A percentile compares a stretch with the other conserved stretches of the same genome.
Evolutionary conservation across 1,139 yeast species (phyloP).

Genomic region (Taphrina deformans): DNA sequence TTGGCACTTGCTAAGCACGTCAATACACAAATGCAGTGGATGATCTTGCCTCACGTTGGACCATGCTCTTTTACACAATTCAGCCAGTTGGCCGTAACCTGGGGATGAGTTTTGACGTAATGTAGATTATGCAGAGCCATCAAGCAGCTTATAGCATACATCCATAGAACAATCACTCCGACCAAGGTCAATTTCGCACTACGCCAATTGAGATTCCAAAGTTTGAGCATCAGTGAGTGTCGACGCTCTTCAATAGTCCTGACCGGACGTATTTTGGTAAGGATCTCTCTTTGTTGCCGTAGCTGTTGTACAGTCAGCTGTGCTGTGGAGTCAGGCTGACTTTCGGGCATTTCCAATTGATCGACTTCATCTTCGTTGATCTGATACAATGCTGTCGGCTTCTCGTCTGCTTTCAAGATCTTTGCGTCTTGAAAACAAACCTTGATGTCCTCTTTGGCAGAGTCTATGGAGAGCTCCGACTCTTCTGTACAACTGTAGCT

Average conservation of each 20-base stretch:
- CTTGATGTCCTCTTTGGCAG: neutral
- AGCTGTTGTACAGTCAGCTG: neutral
- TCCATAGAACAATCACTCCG: neutral
- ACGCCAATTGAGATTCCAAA: conserved; percentile 19
- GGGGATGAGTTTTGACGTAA: neutral
- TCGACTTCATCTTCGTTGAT: conserved; percentile 5
- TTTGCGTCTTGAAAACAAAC: neutral
- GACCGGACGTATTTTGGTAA: neutral
- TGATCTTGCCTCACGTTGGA: neutral
- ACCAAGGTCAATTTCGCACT: conserved; percentile 12
- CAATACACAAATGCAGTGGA: neutral
- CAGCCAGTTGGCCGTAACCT: neutral
- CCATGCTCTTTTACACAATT: neutral
- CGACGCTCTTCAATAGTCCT: neutral
- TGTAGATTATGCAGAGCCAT: neutral
- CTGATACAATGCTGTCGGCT: neutral
- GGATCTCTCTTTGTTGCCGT: conserved; percentile 2
- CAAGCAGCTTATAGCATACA: neutral
- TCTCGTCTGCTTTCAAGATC: neutral
- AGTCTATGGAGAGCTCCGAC: neutral
- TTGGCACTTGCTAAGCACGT: neutral
- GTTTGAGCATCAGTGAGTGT: neutral
- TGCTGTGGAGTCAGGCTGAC: neutral
- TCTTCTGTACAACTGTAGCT: neutral
- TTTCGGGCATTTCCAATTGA: neutral